Evolutionary conservation across 208 protist genomes (phyloP).

Genomic region (Leptomonas pyrrhocoris): DNA sequence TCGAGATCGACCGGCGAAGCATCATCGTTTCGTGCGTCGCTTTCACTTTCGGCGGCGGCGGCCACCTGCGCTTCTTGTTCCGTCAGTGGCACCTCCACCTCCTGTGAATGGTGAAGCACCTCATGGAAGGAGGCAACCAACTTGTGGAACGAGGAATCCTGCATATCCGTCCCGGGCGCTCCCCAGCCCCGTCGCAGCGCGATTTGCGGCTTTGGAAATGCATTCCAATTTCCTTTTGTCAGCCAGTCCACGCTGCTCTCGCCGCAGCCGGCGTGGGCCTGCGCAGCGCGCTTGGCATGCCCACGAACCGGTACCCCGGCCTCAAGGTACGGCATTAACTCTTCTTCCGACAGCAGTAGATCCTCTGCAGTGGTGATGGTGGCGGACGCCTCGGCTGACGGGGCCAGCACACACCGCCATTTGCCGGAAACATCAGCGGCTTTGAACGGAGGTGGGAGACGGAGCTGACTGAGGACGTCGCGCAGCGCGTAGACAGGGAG

Average conservation of each 20-base stretch:
- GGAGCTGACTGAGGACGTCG: slow-evolving; percentile 70
- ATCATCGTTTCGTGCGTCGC: slow-evolving; percentile 14
- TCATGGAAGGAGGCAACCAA: slow-evolving; percentile 79
- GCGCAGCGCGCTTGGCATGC: slow-evolving; percentile 24
- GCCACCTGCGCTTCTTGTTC: slow-evolving; percentile 18
- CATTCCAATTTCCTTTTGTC: slow-evolving; percentile 51
- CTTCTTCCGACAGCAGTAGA: slow-evolving; percentile 42
- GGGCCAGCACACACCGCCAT: slow-evolving; percentile 84
- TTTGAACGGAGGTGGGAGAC: slow-evolving; percentile 44
- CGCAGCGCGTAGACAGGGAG: slow-evolving; percentile 58
- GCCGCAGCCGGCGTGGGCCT: slow-evolving; percentile 42
- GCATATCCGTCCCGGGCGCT: slow-evolving; percentile 70
- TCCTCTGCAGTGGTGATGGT: slow-evolving; percentile 12
- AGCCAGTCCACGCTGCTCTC: slow-evolving; percentile 63
- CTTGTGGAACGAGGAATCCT: slow-evolving; percentile 69
- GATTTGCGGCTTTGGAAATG: slow-evolving; percentile 82
- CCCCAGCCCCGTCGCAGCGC: slow-evolving; percentile 84
- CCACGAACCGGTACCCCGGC: slow-evolving; percentile 62
- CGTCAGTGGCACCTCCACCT: slow-evolving; percentile 37
- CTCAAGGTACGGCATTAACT: slow-evolving; percentile 57
- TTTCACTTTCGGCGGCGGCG: background rate
- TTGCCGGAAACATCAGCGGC: slow-evolving; percentile 59
- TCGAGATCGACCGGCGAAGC: no score
- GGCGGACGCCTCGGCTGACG: slow-evolving; percentile 26
- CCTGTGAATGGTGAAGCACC: slow-evolving; percentile 61